Evolutionary conservation across 768 basidiomycete species (phyloP).

Genomic region (Rhodotorula diobovata): DNA sequence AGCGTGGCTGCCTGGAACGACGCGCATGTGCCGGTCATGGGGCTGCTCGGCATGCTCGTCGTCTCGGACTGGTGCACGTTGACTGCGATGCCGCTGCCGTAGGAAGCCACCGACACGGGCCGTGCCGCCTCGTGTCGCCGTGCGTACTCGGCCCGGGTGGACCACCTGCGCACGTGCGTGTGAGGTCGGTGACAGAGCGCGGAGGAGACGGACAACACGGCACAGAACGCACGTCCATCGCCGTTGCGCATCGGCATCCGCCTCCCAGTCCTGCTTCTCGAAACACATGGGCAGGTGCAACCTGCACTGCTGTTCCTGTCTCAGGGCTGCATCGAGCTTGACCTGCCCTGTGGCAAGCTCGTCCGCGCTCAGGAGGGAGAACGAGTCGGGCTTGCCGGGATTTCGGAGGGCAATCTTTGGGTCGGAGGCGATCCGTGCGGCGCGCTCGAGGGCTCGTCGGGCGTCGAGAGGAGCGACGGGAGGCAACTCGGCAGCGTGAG

Average conservation of each 20-base stretch:
- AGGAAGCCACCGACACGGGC: slow-evolving; percentile 1
- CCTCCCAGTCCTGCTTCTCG: slow-evolving; percentile 29
- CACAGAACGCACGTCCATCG: slow-evolving; percentile 8
- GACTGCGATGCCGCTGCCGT: slow-evolving; percentile 9
- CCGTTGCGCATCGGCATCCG: not conserved
- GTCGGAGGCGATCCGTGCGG: not conserved
- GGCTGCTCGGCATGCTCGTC: not conserved
- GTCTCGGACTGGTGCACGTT: slow-evolving; percentile 1
- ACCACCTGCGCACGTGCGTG: slow-evolving; percentile 3
- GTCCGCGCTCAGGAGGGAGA: not conserved
- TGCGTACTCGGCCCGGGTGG: slow-evolving; percentile 12
- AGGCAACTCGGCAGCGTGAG: not conserved
- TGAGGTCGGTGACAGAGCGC: no score
- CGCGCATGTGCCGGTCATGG: no score
- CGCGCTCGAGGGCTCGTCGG: not conserved
- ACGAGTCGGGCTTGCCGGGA: slow-evolving; percentile 8
- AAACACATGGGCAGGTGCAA: slow-evolving; percentile 20
- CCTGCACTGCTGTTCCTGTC: not conserved
- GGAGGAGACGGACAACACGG: no score
- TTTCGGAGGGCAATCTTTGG: not conserved
- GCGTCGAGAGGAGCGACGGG: not conserved
- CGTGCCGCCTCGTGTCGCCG: not conserved
- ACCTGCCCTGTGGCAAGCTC: not conserved
- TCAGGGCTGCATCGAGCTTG: not conserved
- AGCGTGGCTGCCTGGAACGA: not conserved